Conservation (phyloP, 768 basidiomycete species). For the Boletales sp. region DNA sequence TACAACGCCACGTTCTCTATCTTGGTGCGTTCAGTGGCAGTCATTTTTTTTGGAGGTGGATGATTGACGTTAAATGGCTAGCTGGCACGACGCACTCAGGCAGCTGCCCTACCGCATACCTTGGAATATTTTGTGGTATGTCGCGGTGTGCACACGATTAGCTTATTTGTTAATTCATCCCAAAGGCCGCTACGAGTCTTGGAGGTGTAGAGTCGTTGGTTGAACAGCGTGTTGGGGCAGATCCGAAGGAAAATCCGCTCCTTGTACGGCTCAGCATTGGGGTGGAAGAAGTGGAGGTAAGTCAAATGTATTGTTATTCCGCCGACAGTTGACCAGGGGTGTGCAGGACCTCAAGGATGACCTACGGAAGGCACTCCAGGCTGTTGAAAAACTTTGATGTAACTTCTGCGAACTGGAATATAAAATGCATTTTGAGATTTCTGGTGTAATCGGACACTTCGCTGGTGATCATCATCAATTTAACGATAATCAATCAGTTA, state of each 20-base stretch:
- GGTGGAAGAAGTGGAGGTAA: conserved; percentile 73
- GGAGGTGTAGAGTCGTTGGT: conserved; percentile 87
- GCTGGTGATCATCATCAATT: no score
- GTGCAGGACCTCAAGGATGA: conserved; percentile 69
- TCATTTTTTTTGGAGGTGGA: not conserved
- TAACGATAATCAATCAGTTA: no score
- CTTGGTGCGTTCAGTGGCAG: conserved; percentile 38
- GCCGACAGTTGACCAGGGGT: conserved; percentile 10
- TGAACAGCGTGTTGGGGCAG: conserved; percentile 64
- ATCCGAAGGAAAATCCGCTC: conserved; percentile 61
- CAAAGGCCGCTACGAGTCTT: conserved; percentile 76
- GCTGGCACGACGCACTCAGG: conserved; percentile 51
- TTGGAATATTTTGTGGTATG: conserved; percentile 72
- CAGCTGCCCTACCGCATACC: conserved; percentile 52
- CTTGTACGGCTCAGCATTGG: conserved; percentile 78
- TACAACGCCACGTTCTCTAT: conserved; percentile 75
- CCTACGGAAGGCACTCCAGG: conserved; percentile 53
- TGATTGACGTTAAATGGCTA: conserved; percentile 22
- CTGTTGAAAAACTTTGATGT: conserved; percentile 24
- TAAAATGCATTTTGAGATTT: no score
- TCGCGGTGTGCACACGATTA: conserved; percentile 1
- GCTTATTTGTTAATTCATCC: not conserved
- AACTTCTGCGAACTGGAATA: no score
- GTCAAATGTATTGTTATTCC: conserved; percentile 12
- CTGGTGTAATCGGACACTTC: no score